Percentiles rank a stretch among this genome's conserved stretches.
These are phyloP conservation scores for Coemansia sp. DNA, from an alignment of 192 early-diverging fungal species.

Conservation along the genomic window DNA sequence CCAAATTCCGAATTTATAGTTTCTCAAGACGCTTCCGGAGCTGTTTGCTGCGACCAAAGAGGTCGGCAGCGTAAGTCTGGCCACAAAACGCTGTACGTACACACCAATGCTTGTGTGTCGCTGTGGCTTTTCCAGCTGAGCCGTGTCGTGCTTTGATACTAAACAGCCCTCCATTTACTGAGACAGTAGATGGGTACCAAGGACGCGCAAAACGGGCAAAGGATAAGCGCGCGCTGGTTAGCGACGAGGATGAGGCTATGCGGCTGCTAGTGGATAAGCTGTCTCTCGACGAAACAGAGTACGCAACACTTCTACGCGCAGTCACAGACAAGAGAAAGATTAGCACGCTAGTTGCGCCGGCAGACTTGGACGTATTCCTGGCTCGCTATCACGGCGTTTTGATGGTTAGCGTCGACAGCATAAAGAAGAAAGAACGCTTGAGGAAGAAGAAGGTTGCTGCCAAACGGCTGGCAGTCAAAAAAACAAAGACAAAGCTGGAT, in stretches of 20 bases:
- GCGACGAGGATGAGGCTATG: constrained; percentile 25
- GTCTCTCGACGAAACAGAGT: constrained; percentile 40
- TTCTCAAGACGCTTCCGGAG: constrained; percentile 28
- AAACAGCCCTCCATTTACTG: not conserved
- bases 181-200: constrained; percentile 25
- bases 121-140: not conserved
- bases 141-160: not conserved
- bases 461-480: constrained; percentile 17
- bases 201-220: constrained; percentile 27
- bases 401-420: constrained; percentile 21
- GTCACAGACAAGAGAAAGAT: constrained; percentile 37
- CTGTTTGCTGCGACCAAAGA: constrained; percentile 37
- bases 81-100: constrained; percentile 38
- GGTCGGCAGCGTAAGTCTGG: constrained; percentile 24
- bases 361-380: constrained; percentile 33
- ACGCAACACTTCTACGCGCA: constrained; percentile 35
- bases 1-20: constrained; percentile 17
- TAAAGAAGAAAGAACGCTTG: constrained; percentile 42
- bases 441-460: constrained; percentile 32
- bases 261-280: constrained; percentile 23
- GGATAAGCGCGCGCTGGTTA: constrained; percentile 22
- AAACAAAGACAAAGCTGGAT: constrained; percentile 6
- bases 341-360: constrained; percentile 40
- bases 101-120: not conserved
- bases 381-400: constrained; percentile 42